These are phyloP conservation scores for Gaeumannomyces tritici DNA, from an alignment of 2,329 filamentous ascomycete species.

Conservation along the genomic window DNA sequence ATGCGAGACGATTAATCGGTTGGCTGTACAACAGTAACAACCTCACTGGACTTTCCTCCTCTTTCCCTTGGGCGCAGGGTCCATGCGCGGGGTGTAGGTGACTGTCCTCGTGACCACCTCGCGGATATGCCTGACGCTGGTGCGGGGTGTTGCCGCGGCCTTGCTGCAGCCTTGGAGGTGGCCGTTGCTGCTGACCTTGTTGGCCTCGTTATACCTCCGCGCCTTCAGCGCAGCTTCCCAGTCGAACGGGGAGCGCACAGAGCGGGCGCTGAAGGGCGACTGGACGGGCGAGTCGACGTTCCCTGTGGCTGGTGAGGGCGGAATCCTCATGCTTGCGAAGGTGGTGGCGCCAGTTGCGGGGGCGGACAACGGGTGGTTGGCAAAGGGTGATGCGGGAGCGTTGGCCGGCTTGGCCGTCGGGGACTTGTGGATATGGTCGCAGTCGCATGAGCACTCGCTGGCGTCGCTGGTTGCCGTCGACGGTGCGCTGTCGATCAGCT, in stretches of 20 bases:
- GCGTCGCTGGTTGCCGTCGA: conserved; percentile 47
- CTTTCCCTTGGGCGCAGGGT: conserved; percentile 87
- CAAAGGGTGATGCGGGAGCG: conserved; percentile 39
- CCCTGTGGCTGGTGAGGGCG: conserved; percentile 63
- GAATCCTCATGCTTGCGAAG: conserved; percentile 63
- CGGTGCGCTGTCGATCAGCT: conserved; percentile 29
- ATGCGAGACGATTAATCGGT: background rate
- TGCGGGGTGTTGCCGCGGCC: conserved; percentile 46
- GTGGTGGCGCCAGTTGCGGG: conserved; percentile 49
- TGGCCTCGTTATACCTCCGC: conserved; percentile 49
- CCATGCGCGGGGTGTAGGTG: conserved; percentile 79
- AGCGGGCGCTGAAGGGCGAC: conserved; percentile 66
- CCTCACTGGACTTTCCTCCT: conserved; percentile 60
- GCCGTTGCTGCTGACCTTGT: conserved; percentile 16
- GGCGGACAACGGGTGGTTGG: conserved; percentile 46
- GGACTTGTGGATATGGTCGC: conserved; percentile 40
- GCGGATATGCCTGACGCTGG: conserved; percentile 61
- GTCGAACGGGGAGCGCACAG: conserved; percentile 62
- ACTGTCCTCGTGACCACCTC: conserved; percentile 93
- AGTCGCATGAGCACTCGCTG: conserved; percentile 48
- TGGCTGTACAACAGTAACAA: background rate
- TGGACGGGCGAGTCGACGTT: conserved; percentile 58
- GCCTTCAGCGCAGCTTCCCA: conserved; percentile 66
- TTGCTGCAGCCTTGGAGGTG: conserved; percentile 21
- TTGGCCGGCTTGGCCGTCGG: conserved; percentile 25